These are phyloP conservation scores for Taphrina betulina DNA, from an alignment of 1,139 yeast species.

Conservation along the genomic window DNA sequence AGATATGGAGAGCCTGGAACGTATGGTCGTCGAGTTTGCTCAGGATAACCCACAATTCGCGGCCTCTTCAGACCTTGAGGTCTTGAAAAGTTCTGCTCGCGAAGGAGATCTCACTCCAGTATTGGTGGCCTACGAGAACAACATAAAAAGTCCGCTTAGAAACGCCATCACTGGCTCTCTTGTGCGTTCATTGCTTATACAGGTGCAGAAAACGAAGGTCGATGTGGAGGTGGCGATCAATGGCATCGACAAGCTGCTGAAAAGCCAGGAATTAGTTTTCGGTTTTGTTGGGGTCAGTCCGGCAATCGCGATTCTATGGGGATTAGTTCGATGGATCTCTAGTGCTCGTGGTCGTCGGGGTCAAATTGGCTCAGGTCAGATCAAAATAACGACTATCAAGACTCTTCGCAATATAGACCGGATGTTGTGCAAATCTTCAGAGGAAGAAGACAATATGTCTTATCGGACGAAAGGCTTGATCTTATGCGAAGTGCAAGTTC, in stretches of 20 bases:
- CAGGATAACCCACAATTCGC: constrained; percentile 41
- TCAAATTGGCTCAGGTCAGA: constrained; percentile 44
- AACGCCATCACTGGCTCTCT: constrained; percentile 67
- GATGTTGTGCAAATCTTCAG: constrained; percentile 46
- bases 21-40: constrained; percentile 82
- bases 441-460: constrained; percentile 37
- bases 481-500: constrained; percentile 40
- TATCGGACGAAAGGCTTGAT: constrained; percentile 40
- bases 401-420: constrained; percentile 62
- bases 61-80: constrained; percentile 39
- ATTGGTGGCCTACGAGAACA: constrained; percentile 75
- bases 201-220: constrained; percentile 90
- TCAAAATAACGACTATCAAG: constrained; percentile 49
- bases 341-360: constrained; percentile 40
- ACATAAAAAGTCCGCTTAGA: constrained; percentile 66
- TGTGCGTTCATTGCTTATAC: constrained; percentile 75
- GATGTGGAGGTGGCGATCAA: constrained; percentile 87
- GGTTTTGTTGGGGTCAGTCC: constrained; percentile 90
- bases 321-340: constrained; percentile 43
- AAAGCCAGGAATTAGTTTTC: constrained; percentile 88
- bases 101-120: constrained; percentile 77
- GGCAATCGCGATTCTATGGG: constrained; percentile 59
- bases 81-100: constrained; percentile 45
- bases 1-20: constrained; percentile 74
- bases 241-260: constrained; percentile 84